Evolutionary conservation across 768 basidiomycete species (phyloP), one percentile per base, ranked within the genome.

Genomic region (Fibroporia radiculosa): DNA sequence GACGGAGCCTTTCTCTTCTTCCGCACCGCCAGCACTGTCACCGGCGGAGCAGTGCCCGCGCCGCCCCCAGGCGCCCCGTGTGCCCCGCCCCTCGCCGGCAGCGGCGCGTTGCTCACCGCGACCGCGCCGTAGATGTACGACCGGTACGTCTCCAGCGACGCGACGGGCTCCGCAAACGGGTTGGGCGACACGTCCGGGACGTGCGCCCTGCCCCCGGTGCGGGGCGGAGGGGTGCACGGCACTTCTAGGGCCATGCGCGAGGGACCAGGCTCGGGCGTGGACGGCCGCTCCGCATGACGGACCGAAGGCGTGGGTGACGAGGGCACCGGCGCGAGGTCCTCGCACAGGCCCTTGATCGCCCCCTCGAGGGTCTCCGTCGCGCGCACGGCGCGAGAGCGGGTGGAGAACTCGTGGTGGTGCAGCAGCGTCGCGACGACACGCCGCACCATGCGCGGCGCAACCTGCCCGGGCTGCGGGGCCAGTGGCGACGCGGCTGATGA

Each of bases 391-490:
- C 77, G 73, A 42, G 82, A 80, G 10, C 63, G 58, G 7, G 74
- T 80, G 28, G 81, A 80, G 62, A 93, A 93, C 61, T 93, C 89
- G 51, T 84, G 76, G 29, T 82, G 78, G 18, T 73, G 85, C 61
- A 80, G 69, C 52, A 95, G 67, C 40, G 79, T 76, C 19, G 73
- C 68, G 54, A 85, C 59, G 18, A 96, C 67, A 16, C 92, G 81
- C 56, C 80, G 78, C 54, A 82, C 72, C 51, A 91, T 70, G 52
- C 78, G 74, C 20, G 68, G 64, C 4, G 83, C 69, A 27, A 93
- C 79, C 58, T 82, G 74, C 1, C 81, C 82, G 1, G 72, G 62
- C 58, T 72, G 70, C 28, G 75, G 74, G 1, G 67, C 74, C 18
- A 75, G 66, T 40, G 73, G 69, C 23, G 68, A 70, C n/a, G 61